Evolutionary conservation across 306 rosid genomes (phyloP).

Genomic region (Trifolium pratense): DNA sequence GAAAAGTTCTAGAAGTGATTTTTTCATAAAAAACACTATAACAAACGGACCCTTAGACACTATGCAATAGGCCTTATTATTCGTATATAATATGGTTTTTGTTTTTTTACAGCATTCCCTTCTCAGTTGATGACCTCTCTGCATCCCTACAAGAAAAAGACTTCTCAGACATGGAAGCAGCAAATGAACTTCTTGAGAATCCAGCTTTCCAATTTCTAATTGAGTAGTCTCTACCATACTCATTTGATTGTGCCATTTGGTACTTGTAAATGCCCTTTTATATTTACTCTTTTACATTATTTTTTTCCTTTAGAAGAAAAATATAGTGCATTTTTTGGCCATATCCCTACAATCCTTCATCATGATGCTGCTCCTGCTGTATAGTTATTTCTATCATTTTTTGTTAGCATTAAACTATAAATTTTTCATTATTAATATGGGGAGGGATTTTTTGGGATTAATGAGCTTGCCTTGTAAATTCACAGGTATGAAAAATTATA

Average conservation of each 20-base stretch:
- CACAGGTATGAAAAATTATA: constrained; percentile 16
- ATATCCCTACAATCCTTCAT: constrained; percentile 42
- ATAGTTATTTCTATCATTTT: constrained; percentile 73
- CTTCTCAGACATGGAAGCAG: constrained; percentile 79
- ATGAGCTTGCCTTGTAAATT: constrained; percentile 43
- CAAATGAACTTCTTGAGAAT: constrained; percentile 82
- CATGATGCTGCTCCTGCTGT: constrained; percentile 47
- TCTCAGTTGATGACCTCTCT: constrained; percentile 96
- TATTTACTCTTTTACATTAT: constrained; percentile 2
- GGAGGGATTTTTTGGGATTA: constrained; percentile 46
- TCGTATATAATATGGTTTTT: neutral
- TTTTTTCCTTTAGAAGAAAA: neutral
- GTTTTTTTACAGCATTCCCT: constrained; percentile 76
- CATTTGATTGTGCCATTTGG: constrained; percentile 46
- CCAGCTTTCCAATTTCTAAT: constrained; percentile 89
- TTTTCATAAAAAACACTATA: too few species aligned
- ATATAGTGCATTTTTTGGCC: constrained; percentile 31
- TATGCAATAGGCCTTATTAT: constrained; percentile 2
- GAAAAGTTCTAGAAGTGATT: neutral
- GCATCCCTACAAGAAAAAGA: constrained; percentile 82
- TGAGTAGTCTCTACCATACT: constrained; percentile 58
- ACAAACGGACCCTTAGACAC: neutral
- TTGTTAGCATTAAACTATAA: constrained; percentile 65
- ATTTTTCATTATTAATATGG: constrained; percentile 47
- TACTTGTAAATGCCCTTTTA: constrained; percentile 61